phyloP scores from a whole-genome alignment of 495 filamentous ascomycete species.

The Hypoxylon crocopeplum region DNA sequence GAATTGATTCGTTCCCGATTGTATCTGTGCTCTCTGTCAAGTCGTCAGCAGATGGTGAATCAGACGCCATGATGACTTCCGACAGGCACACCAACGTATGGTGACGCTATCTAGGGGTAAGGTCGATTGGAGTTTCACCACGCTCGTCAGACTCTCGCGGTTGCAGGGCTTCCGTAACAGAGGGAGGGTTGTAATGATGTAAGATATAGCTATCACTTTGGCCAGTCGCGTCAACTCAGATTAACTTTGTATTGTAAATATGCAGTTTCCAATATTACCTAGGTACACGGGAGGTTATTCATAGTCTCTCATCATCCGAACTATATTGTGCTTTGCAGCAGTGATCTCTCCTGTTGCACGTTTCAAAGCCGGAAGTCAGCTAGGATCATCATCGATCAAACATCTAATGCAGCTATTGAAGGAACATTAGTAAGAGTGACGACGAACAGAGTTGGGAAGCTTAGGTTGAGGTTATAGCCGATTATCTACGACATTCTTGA shows the following conservation, averaged over 20 bases:
- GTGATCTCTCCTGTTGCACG: slow-evolving; percentile 3
- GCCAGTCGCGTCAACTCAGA: no score
- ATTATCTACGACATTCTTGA: no score
- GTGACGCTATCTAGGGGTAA: slow-evolving; percentile 29
- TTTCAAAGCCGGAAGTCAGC: slow-evolving; percentile 15
- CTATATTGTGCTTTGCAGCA: background rate
- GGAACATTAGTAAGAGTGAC: slow-evolving; percentile 14
- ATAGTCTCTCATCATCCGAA: background rate
- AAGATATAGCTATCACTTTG: slow-evolving; percentile 8
- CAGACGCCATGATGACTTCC: slow-evolving; percentile 1
- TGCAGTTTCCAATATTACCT: no score
- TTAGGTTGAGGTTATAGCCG: slow-evolving; percentile 11
- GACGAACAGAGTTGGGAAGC: background rate
- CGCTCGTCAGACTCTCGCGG: slow-evolving; percentile 28
- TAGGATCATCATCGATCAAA: slow-evolving; percentile 17
- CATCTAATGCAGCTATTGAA: background rate
- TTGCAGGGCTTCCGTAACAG: slow-evolving; percentile 13
- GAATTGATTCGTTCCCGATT: background rate
- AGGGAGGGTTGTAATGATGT: slow-evolving; percentile 30
- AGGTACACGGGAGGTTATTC: background rate
- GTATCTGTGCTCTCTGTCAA: slow-evolving; percentile 6
- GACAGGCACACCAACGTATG: no score
- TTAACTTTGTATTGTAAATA: background rate
- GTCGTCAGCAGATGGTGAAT: background rate
- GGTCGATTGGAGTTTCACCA: slow-evolving; percentile 29